phyloP scores from a whole-genome alignment of 768 basidiomycete genomes.

The Vararia minispora region DNA sequence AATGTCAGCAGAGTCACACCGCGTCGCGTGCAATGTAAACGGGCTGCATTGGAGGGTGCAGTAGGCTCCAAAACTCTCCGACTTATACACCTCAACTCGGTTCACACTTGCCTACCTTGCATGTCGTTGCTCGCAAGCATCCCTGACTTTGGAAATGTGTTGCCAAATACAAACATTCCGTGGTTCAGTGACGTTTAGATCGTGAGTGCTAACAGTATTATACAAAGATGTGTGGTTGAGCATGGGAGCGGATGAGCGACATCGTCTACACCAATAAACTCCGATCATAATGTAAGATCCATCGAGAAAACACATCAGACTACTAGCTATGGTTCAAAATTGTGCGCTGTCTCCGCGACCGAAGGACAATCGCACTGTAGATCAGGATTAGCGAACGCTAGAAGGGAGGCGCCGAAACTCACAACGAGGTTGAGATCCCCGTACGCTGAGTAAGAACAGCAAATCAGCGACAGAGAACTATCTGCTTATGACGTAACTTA shows the following conservation, averaged over 20 bases:
- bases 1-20: slow-evolving; percentile 6
- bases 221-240: slow-evolving; percentile 72
- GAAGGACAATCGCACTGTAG: slow-evolving; percentile 75
- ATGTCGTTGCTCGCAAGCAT: too few relatives aligned
- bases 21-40: too few relatives aligned
- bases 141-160: too few relatives aligned
- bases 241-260: slow-evolving; percentile 19
- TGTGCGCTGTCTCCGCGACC: slow-evolving; percentile 62
- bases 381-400: slow-evolving; percentile 6
- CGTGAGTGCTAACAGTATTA: too few relatives aligned
- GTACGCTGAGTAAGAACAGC: slow-evolving; percentile 43
- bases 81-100: too few relatives aligned
- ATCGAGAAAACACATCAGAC: too few relatives aligned
- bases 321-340: slow-evolving; percentile 18
- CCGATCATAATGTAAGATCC: slow-evolving; percentile 12
- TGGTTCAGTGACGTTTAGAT: too few relatives aligned
- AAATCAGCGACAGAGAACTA: slow-evolving; percentile 6
- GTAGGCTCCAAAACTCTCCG: too few relatives aligned
- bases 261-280: slow-evolving; percentile 40
- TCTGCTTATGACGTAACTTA: slow-evolving; percentile 26
- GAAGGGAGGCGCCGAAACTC: slow-evolving; percentile 23
- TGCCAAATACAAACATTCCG: too few relatives aligned
- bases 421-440: slow-evolving; percentile 88
- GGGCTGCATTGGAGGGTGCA: too few relatives aligned
- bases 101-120: too few relatives aligned